Percentiles rank a stretch among this genome's conserved stretches.
Evolutionary conservation across 148 eudicot species (phyloP).

Genomic region (Cornus suecica): DNA sequence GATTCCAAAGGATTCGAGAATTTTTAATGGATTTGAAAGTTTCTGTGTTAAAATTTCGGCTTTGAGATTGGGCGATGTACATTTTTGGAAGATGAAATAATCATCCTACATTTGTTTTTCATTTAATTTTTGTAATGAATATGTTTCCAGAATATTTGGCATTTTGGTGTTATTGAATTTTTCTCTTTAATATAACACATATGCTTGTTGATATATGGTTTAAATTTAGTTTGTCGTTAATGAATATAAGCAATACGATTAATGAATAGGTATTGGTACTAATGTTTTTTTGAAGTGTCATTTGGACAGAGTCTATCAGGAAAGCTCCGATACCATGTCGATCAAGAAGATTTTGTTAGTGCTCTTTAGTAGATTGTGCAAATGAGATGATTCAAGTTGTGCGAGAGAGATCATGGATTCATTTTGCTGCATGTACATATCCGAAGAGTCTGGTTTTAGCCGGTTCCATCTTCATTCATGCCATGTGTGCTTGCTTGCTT

Average conservation of each 20-base stretch:
- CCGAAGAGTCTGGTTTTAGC: slow-evolving; percentile 18
- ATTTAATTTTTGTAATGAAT: neutral
- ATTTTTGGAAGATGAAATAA: neutral
- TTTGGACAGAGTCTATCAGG: slow-evolving; percentile 25
- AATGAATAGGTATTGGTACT: neutral
- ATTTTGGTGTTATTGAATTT: neutral
- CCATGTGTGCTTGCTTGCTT: slow-evolving; percentile 36
- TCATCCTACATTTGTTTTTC: neutral
- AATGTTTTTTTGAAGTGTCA: slow-evolving; percentile 2
- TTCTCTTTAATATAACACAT: neutral
- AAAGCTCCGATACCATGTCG: slow-evolving; percentile 21
- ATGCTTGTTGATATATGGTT: no score
- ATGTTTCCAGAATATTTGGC: neutral
- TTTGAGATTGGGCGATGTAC: neutral
- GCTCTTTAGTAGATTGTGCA: slow-evolving; percentile 27
- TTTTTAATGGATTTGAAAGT: neutral
- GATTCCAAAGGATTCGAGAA: slow-evolving; percentile 17
- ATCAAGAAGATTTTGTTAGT: slow-evolving; percentile 22
- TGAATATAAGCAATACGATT: neutral
- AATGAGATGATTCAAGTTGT: slow-evolving; percentile 19
- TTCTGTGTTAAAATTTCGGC: neutral
- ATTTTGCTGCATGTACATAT: slow-evolving; percentile 35
- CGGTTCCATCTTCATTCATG: slow-evolving; percentile 34
- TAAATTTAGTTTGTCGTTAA: neutral
- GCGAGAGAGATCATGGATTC: slow-evolving; percentile 15